Percentiles rank a stretch among this genome's conserved stretches.
phyloP scores from a whole-genome alignment of 78 protist species.

The Emiliania huxleyi region DNA sequence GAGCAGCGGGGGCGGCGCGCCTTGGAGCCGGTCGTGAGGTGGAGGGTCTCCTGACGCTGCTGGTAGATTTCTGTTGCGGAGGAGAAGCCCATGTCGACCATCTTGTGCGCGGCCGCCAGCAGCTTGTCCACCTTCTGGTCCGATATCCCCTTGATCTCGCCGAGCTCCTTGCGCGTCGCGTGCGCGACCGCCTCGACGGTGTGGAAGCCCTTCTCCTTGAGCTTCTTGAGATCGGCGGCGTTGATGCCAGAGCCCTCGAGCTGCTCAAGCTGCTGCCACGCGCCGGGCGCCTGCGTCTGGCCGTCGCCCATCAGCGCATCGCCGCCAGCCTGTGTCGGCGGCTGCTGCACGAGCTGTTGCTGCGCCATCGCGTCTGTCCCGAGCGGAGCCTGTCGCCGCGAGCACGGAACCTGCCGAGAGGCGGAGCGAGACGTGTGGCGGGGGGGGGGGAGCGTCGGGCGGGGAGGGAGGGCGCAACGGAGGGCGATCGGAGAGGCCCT shows the following conservation, averaged over 20 bases:
- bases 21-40: constrained; percentile 91
- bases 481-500: too few species aligned
- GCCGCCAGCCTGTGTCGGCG: neutral
- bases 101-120: constrained; percentile 76
- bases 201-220: constrained; percentile 87
- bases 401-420: too few species aligned
- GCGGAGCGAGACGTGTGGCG: too few species aligned
- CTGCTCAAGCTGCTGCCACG: neutral
- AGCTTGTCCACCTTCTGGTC: constrained; percentile 97
- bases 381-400: too few species aligned
- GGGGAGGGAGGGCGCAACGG: too few species aligned
- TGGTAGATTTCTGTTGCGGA: constrained; percentile 90
- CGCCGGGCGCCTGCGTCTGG: neutral
- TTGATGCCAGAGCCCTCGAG: constrained; percentile 69
- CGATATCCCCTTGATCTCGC: constrained; percentile 88
- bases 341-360: neutral
- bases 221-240: constrained; percentile 86
- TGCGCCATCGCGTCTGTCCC: neutral
- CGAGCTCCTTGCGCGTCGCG: constrained; percentile 79
- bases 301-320: neutral
- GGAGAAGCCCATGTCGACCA: constrained; percentile 90
- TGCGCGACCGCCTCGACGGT: constrained; percentile 94
- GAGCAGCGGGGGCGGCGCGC: neutral
- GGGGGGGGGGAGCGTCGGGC: too few species aligned
- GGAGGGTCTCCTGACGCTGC: constrained; percentile 71